Base-by-base conservation (phyloP, 805 yeast species). In the Metschnikowia arizonensis region DNA sequence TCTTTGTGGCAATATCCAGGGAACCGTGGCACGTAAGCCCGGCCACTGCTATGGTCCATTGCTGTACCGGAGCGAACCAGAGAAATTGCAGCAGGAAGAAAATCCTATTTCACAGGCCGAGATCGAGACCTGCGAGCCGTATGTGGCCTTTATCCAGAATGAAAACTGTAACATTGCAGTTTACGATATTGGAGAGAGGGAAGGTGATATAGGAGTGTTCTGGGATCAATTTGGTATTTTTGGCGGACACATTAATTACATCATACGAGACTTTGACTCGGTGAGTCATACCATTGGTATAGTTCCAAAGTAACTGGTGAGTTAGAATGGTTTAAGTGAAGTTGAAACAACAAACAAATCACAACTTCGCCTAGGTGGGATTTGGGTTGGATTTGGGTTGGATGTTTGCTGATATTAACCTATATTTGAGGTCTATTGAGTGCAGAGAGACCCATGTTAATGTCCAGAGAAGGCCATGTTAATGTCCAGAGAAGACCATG, bases 71-170 rank as follows among this genome's bases (percentile, higher is more conserved):
- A 31, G 23, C 15, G 28, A 19, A 5, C 9, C 25, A 3, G 18
- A 7, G 18, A 19, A 26, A 15, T 23, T 28, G 23, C 28, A 41
- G 17, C 45, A 41, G 15, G 31, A 42, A 19, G 53, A 50, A 11
- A 46, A 50, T 3, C 76, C 76, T 3, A 57, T 78, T 25, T 71
- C 79, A 0, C 75, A 76, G 46, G 73, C 79, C 26, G 84, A 79
- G 56, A 73, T 81, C 44, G 83, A 79, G 51, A 77, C 83, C 0
- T 73, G 81, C 49, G 60, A 58, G 18, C 74, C 74, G 4, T 68
- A 62, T 45, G 54, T 62, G 39, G 62, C 63, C 40, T 47, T 69
- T 32, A 56, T 67, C 24, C 62, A 61, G 41, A 60, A 59, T 49
- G 54, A 57, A 35, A 64, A 65, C 42, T 56, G 67, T 19, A 55